Percentiles rank a stretch among this genome's conserved stretches.
phyloP scores from a whole-genome alignment of 2,329 filamentous ascomycete genomes.

The Exophiala lecanii-corni region DNA sequence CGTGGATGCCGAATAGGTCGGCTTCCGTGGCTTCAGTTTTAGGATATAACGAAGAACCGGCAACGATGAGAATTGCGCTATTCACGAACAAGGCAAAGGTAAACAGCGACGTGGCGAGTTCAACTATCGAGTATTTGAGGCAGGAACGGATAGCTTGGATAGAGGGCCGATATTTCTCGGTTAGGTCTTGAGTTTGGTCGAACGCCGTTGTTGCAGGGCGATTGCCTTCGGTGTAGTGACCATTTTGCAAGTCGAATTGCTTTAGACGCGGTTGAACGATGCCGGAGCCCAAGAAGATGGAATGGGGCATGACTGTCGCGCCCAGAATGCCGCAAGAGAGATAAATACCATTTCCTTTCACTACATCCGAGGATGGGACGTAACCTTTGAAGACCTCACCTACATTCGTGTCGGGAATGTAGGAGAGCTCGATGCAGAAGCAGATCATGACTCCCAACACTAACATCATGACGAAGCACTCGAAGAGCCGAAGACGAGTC shows the following conservation, averaged over 20 bases:
- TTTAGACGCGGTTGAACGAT: conserved; percentile 52
- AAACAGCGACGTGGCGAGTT: conserved; percentile 68
- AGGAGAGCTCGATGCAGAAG: conserved; percentile 54
- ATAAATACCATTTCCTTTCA: conserved; percentile 51
- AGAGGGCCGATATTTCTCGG: conserved; percentile 65
- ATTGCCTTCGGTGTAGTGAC: too few species aligned
- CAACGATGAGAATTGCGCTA: conserved; percentile 74
- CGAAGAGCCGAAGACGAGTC: conserved; percentile 49
- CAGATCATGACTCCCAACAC: conserved; percentile 54
- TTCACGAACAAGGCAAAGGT: conserved; percentile 84
- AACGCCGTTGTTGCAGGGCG: too few species aligned
- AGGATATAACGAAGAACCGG: conserved; percentile 69
- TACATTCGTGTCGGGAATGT: conserved; percentile 46
- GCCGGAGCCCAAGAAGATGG: conserved; percentile 53
- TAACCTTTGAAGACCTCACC: conserved; percentile 53
- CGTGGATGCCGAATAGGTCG: conserved; percentile 79
- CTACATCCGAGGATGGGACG: conserved; percentile 49
- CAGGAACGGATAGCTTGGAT: conserved; percentile 68
- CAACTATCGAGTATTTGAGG: conserved; percentile 67
- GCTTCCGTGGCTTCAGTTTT: conserved; percentile 59
- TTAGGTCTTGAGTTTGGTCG: conserved; percentile 36
- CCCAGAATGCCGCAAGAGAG: conserved; percentile 51
- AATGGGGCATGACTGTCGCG: conserved; percentile 56
- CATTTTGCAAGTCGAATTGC: conserved; percentile 42
- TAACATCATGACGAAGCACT: conserved; percentile 50